A percentile compares a stretch with the other conserved stretches of the same genome.
phyloP scores from a whole-genome alignment of 179 eudicot species.

The Silene coronaria region DNA sequence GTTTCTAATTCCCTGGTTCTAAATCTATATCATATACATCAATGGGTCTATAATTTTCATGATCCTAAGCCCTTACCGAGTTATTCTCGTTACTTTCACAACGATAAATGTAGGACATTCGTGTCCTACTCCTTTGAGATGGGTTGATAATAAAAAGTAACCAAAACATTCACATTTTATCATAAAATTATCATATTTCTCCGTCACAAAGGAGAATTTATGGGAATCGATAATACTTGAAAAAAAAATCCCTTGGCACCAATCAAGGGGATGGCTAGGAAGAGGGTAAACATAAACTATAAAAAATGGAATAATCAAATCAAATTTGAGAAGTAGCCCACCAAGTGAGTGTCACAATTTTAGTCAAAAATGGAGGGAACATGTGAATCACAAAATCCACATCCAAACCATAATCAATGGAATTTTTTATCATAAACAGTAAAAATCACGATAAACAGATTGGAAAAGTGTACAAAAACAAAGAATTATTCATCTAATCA shows the following conservation, averaged over 20 bases:
- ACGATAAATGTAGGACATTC: too few species aligned
- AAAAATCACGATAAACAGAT: background rate
- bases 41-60: too few species aligned
- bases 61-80: too few species aligned
- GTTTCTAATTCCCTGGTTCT: slow-evolving; percentile 6
- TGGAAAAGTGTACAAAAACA: background rate
- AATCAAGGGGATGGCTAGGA: background rate
- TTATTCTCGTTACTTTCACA: too few species aligned
- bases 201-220: too few species aligned
- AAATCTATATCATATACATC: background rate
- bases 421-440: background rate
- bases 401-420: background rate
- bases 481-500: background rate
- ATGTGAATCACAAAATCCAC: slow-evolving; percentile 2
- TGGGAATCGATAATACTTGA: too few species aligned
- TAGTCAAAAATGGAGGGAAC: background rate
- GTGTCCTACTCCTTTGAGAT: too few species aligned
- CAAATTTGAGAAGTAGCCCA: background rate
- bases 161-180: too few species aligned
- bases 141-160: too few species aligned
- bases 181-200: too few species aligned
- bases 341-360: background rate
- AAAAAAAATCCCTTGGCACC: too few species aligned
- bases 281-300: background rate
- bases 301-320: too few species aligned